Evolutionary conservation across 345 rosid species (phyloP).

Genomic region (Fremontodendron californicum): DNA sequence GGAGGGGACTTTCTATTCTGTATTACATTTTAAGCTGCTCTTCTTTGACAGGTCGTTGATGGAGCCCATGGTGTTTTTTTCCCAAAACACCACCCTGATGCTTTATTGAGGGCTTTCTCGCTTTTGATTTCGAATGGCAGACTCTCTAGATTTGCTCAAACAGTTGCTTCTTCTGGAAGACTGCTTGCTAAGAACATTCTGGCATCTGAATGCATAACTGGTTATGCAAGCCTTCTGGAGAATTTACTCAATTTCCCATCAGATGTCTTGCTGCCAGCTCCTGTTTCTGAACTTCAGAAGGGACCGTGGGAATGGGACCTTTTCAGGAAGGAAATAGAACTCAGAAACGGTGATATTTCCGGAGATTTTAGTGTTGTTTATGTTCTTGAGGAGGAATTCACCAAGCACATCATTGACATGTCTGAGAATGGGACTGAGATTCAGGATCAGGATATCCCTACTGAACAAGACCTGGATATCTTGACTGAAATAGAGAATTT

Average conservation of each 20-base stretch:
- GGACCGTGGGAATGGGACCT: slow-evolving; percentile 71
- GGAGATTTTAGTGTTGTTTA: slow-evolving; percentile 43
- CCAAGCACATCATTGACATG: slow-evolving; percentile 30
- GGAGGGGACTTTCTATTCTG: not conserved
- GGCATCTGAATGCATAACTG: slow-evolving; percentile 70
- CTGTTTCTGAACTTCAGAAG: slow-evolving; percentile 52
- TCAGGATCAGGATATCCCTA: slow-evolving; percentile 46
- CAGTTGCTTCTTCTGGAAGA: slow-evolving; percentile 73
- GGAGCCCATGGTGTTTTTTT: slow-evolving; percentile 64
- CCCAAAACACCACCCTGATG: slow-evolving; percentile 58
- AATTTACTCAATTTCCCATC: slow-evolving; percentile 72
- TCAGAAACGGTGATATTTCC: slow-evolving; percentile 27
- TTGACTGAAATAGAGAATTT: slow-evolving; percentile 51
- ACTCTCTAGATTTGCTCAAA: slow-evolving; percentile 62
- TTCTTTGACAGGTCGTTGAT: slow-evolving; percentile 57
- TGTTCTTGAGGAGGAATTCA: slow-evolving; percentile 59
- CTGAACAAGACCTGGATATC: slow-evolving; percentile 64
- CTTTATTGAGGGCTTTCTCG: slow-evolving; percentile 64
- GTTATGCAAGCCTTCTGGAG: slow-evolving; percentile 78
- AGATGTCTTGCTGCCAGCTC: slow-evolving; percentile 62
- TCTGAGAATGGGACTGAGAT: slow-evolving; percentile 40
- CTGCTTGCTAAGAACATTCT: slow-evolving; percentile 69
- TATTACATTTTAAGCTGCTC: not conserved
- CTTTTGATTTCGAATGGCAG: slow-evolving; percentile 67
- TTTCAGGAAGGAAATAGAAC: slow-evolving; percentile 41